phyloP scores from a whole-genome alignment of 257 asterid species.

The Marsdenia floribunda region DNA sequence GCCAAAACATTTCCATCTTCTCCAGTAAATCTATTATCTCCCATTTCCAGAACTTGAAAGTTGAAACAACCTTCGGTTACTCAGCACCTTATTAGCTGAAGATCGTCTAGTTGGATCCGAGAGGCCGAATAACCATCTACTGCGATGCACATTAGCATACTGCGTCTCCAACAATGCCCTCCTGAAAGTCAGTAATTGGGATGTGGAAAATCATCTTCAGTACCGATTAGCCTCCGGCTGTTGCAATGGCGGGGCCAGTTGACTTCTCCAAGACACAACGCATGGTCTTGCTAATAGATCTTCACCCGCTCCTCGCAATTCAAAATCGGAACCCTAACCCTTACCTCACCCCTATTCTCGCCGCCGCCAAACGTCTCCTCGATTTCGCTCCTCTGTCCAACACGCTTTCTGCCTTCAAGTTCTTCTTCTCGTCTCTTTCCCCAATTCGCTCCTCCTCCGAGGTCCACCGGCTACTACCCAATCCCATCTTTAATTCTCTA shows the following conservation, averaged over 20 bases:
- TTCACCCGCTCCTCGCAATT: slow-evolving; percentile 56
- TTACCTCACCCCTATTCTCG: slow-evolving; percentile 45
- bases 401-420: slow-evolving; percentile 60
- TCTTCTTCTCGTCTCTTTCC: slow-evolving; percentile 80
- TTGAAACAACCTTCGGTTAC: not conserved
- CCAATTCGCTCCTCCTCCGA: slow-evolving; percentile 51
- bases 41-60: no score
- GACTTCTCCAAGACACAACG: slow-evolving; percentile 64
- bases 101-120: not conserved
- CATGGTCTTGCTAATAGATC: slow-evolving; percentile 67
- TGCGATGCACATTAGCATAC: not conserved
- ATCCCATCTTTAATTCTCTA: slow-evolving; percentile 37
- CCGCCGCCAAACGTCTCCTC: slow-evolving; percentile 62
- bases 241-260: slow-evolving; percentile 38
- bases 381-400: slow-evolving; percentile 48
- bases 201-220: not conserved
- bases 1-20: slow-evolving; percentile 23
- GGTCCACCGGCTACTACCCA: slow-evolving; percentile 35
- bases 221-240: slow-evolving; percentile 20
- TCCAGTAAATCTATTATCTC: not conserved
- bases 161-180: not conserved
- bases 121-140: not conserved
- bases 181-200: not conserved
- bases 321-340: slow-evolving; percentile 45
- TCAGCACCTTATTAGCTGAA: not conserved